Evolutionary conservation across 208 protist species (phyloP), one percentile per base, ranked within the genome.

Genomic region (Trypanosomatidae sp.): DNA sequence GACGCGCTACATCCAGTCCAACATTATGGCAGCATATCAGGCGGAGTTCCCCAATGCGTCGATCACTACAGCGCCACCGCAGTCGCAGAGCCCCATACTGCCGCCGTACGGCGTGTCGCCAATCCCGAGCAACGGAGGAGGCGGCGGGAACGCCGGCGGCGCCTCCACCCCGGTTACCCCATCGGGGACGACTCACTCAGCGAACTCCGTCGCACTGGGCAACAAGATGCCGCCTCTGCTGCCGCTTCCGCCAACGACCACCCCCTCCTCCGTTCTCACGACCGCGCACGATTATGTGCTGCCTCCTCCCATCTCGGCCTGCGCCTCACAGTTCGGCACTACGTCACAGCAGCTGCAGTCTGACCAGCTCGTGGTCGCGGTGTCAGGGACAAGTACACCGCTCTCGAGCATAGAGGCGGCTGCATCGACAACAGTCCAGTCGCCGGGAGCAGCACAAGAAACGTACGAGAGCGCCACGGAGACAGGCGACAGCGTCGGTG

Each of bases 1-100:
- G 30, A 60, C 58, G 19, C 69, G 66, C 55, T 74, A 76, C 49
- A 58, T 75, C 39, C 64, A 73, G 36, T 75, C 76, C 5, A 80
- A 50, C 46, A 30, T 73, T 2, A 49, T 62, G 10, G 55, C 64
- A 8, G 64, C 66, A 9, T 76, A 73, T 55, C 65, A 66, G 22
- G 55, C 6, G 4, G 69, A 71, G 43, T 52, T 71, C 33, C 46
- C 56, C n/a, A n/a, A 46, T 19, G 67, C 74, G 53, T 46, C 67
- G 6, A 8, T 46, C 22, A 9, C 67, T 7, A 25, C 58, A 22
- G 43, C 55, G 44, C 52, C 3, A 44, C 46, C 1, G 33, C 66
- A 46, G 66, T 15, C 25, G 17, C 66, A 44, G 30, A 43, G 8
- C 12, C 22, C 43, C 8, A 9, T 41, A 2, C 17, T 28, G 6